Conservation (phyloP, 2,329 filamentous ascomycete genomes). For the Exophiala xenobiotica region DNA sequence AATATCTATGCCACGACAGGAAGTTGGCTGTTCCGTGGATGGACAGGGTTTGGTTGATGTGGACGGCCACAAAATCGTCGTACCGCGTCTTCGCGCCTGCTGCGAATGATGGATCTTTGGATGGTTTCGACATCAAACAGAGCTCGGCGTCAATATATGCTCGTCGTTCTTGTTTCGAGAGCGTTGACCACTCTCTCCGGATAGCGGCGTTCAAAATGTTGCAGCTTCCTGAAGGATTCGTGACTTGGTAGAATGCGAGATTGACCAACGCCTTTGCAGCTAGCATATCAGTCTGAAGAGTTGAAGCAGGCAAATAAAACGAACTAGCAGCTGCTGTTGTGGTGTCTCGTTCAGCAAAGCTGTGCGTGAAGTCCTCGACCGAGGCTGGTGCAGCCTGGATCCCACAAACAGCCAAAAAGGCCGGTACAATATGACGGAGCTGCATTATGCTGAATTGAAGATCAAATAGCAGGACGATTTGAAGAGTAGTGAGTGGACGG, state of each 20-base stretch:
- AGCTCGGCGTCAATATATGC: conserved; percentile 39
- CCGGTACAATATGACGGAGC: conserved; percentile 15
- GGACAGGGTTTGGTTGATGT: conserved; percentile 37
- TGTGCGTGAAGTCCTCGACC: conserved; percentile 1
- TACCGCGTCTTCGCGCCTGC: conserved; percentile 49
- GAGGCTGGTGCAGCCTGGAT: conserved; percentile 14
- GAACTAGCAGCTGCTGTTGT: conserved; percentile 7
- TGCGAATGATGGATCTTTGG: conserved; percentile 33
- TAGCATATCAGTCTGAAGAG: conserved; percentile 34
- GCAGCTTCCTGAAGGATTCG: conserved; percentile 31
- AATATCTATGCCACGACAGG: conserved; percentile 47
- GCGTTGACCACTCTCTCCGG: conserved; percentile 45
- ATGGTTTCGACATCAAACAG: conserved; percentile 35
- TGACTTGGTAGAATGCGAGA: conserved; percentile 32
- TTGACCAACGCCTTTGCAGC: conserved; percentile 38
- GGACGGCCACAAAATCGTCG: conserved; percentile 46
- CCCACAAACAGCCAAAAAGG: conserved; percentile 14
- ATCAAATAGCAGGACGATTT: background rate
- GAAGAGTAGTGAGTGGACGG: conserved; percentile 12
- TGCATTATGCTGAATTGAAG: conserved; percentile 14
- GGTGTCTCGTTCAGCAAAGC: conserved; percentile 12
- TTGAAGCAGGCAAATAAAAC: conserved; percentile 20
- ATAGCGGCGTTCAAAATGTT: conserved; percentile 40
- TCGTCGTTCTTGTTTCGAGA: conserved; percentile 26
- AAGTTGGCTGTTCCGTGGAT: conserved; percentile 40